Percentiles rank a stretch among this genome's conserved stretches.
These are phyloP conservation scores for Cyanidium caldarium DNA, from an alignment of 23 red algal species.

Conservation along the genomic window DNA sequence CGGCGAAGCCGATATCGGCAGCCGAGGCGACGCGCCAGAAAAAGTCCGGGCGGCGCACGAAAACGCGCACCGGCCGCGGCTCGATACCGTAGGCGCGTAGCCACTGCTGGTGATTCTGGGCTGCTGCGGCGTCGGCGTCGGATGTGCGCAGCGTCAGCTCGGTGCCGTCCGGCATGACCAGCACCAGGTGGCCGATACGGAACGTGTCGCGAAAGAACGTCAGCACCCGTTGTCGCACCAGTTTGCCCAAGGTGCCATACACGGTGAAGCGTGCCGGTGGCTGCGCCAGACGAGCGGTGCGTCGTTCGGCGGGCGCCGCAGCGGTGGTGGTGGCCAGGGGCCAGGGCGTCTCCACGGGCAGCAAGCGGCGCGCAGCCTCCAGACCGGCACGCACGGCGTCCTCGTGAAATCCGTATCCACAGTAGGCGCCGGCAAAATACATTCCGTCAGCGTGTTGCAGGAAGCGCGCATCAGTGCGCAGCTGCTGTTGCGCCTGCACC, in stretches of 20 bases:
- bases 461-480: no score
- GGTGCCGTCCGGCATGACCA: not conserved
- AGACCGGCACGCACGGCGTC: conserved; percentile 70
- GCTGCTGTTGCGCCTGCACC: conserved; percentile 24
- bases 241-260: not conserved
- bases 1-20: conserved; percentile 85
- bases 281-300: not conserved
- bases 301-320: not conserved
- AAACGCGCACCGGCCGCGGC: not conserved
- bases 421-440: conserved; percentile 84
- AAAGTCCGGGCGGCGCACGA: conserved; percentile 11
- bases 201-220: not conserved
- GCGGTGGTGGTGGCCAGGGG: not conserved
- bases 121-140: not conserved
- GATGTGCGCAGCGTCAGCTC: not conserved
- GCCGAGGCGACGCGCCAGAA: conserved; percentile 39
- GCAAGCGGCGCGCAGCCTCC: conserved; percentile 22
- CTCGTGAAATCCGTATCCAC: conserved; percentile 93
- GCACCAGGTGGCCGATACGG: not conserved
- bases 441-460: no score
- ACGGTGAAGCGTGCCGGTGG: not conserved
- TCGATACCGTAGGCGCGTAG: not conserved
- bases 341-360: not conserved
- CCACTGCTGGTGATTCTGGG: not conserved
- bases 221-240: not conserved